Evolutionary conservation across 2,329 filamentous ascomycete genomes (phyloP).

Genomic region (Fusarium ramigenum): DNA sequence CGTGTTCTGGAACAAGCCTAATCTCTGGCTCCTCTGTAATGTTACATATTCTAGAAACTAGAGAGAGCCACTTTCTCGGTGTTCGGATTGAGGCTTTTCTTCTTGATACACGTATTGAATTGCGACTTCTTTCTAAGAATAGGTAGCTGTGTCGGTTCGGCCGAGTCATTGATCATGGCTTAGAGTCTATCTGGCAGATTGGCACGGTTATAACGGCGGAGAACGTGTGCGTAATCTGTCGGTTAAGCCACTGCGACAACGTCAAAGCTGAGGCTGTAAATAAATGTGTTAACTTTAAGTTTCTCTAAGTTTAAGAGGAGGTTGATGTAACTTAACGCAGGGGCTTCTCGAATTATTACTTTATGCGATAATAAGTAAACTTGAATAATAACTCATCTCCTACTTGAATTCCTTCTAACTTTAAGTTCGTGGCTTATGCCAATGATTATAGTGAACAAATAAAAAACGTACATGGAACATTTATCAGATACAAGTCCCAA

Average conservation of each 20-base stretch:
- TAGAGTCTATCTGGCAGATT: background rate
- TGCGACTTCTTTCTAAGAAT: conserved; percentile 12
- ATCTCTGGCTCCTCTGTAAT: background rate
- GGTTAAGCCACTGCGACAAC: background rate
- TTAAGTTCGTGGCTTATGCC: background rate
- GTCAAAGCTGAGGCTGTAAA: conserved; percentile 1
- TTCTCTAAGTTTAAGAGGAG: background rate
- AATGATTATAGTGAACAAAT: no score
- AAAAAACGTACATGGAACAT: background rate
- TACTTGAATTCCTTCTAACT: background rate
- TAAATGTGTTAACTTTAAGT: background rate
- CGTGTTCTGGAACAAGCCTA: conserved; percentile 16
- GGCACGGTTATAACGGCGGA: background rate
- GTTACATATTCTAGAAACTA: conserved; percentile 21
- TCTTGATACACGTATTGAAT: background rate
- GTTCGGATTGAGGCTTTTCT: background rate
- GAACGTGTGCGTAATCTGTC: background rate
- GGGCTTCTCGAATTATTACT: background rate
- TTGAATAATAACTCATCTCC: background rate
- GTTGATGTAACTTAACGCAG: background rate
- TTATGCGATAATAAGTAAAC: background rate
- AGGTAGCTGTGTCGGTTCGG: background rate
- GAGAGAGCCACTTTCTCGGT: conserved; percentile 1
- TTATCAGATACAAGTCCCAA: background rate
- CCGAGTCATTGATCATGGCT: background rate